phyloP scores from a whole-genome alignment of 225 moss, liverwort and hornwort species.

The Pseudoscleropodium purum region DNA sequence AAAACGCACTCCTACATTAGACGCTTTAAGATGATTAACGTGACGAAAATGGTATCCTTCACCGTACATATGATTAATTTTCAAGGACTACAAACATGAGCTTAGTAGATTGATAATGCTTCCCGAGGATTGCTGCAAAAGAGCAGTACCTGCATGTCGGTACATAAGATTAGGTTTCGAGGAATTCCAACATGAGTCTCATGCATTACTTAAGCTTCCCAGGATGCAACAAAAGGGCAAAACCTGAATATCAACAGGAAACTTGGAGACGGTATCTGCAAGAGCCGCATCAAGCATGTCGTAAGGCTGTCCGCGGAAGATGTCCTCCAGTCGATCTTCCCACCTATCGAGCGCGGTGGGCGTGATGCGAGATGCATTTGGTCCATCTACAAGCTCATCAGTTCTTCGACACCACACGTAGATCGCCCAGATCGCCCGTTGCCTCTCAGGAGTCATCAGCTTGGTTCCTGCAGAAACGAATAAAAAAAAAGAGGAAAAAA shows the following conservation, averaged over 20 bases:
- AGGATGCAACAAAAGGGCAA: not conserved
- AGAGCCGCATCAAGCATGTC: slow-evolving; percentile 98
- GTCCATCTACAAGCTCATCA: slow-evolving; percentile 93
- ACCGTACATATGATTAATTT: not conserved
- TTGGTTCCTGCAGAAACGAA: slow-evolving; percentile 54
- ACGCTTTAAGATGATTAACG: not conserved
- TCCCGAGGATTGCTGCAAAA: not conserved
- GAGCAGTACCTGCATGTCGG: not conserved
- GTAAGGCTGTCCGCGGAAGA: slow-evolving; percentile 85
- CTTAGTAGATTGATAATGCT: not conserved
- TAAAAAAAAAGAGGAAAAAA: not conserved
- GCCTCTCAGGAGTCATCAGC: slow-evolving; percentile 86
- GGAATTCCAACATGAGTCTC: not conserved
- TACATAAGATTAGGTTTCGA: not conserved
- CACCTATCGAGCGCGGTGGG: slow-evolving; percentile 86
- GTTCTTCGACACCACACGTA: slow-evolving; percentile 99
- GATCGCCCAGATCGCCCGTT: slow-evolving; percentile 93
- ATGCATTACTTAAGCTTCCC: not conserved
- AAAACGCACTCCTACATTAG: not conserved
- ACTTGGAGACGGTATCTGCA: slow-evolving; percentile 71
- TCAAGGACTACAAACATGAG: not conserved
- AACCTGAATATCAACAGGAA: slow-evolving; percentile 94
- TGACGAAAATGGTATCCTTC: not conserved
- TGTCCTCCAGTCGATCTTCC: slow-evolving; percentile 88
- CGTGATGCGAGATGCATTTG: slow-evolving; percentile 84